Evolutionary conservation across 257 asterid species (phyloP), one percentile per base, ranked within the genome.

Genomic region (Scutellaria baicalensis): DNA sequence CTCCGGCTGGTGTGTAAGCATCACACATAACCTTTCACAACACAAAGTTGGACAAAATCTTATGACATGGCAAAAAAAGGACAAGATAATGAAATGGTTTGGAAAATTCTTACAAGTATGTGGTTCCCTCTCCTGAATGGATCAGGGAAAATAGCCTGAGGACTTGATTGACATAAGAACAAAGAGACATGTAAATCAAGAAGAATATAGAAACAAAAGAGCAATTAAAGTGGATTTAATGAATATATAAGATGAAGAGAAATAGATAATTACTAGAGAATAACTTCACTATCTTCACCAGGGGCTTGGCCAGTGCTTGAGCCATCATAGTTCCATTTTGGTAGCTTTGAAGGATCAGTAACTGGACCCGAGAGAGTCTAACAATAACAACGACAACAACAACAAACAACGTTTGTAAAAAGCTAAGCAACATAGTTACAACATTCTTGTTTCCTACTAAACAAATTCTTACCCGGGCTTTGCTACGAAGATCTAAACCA

Each of bases 71-170:
- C 9, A 9, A 1, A 33, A 23, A 18, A 9, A 18, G 2, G 14
- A 10, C 3, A 44, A n/a, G 13, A 52, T 8, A 1, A 6, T 16
- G 6, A 5, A 27, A 23, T 12, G 10, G 38, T 1, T 12, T 31
- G 9, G 40, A 39, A 51, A 59, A 17, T 11, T 16, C 86, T 81
- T 68, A 85, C 90, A 4, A 85, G 80, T 5, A 74, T 80, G 80
- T 85, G 58, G 55, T 77, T 85, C 64, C 86, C 90, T 66, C 84
- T 74, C 64, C 90, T 78, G 78, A 85, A 85, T n/a, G 90, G 90
- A 78, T 82, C 87, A 8, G 68, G 80, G 79, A 82, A 85, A 54
- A 82, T 82, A 38, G 90, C 88, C 59, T 83, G 90, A 31, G 90
- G 90, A 47, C 90, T 85, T 58, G 18, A 47, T 3, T 33, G 16